Percentiles rank a stretch among this genome's conserved stretches.
phyloP scores from a whole-genome alignment of 805 yeast species.

The Kockiozyma suomiensis region DNA sequence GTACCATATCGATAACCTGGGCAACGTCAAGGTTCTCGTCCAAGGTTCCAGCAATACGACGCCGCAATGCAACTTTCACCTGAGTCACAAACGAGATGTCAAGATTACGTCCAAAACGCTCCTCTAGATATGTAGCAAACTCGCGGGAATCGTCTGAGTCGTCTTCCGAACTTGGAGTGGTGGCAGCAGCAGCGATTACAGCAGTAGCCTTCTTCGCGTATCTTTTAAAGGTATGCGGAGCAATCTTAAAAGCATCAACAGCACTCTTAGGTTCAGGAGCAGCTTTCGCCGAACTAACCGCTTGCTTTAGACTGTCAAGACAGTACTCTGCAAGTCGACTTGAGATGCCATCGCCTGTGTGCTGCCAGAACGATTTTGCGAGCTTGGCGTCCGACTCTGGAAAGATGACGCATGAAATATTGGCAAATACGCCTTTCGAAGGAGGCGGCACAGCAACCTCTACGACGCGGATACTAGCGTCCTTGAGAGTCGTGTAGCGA shows the following conservation, averaged over 20 bases:
- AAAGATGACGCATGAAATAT: slow-evolving; percentile 76
- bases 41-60: slow-evolving; percentile 72
- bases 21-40: slow-evolving; percentile 44
- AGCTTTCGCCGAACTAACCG: slow-evolving; percentile 5
- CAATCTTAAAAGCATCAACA: slow-evolving; percentile 17
- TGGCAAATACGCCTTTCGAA: slow-evolving; percentile 49
- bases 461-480: slow-evolving; percentile 46
- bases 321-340: slow-evolving; percentile 87
- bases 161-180: slow-evolving; percentile 21
- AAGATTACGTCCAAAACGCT: slow-evolving; percentile 85
- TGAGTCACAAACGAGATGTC: slow-evolving; percentile 73
- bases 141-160: slow-evolving; percentile 31
- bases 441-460: slow-evolving; percentile 40
- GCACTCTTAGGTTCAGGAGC: slow-evolving; percentile 11
- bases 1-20: slow-evolving; percentile 26
- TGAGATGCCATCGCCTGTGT: slow-evolving; percentile 94
- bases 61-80: slow-evolving; percentile 73
- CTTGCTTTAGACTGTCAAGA: slow-evolving; percentile 45
- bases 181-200: background rate
- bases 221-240: slow-evolving; percentile 24
- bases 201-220: slow-evolving; percentile 27
- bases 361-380: slow-evolving; percentile 94
- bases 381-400: slow-evolving; percentile 59
- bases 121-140: slow-evolving; percentile 55
- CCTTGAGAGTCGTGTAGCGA: slow-evolving; percentile 34